Base-by-base conservation (phyloP, 176 grass and related monocot species). In the Oryza meyeriana region DNA sequence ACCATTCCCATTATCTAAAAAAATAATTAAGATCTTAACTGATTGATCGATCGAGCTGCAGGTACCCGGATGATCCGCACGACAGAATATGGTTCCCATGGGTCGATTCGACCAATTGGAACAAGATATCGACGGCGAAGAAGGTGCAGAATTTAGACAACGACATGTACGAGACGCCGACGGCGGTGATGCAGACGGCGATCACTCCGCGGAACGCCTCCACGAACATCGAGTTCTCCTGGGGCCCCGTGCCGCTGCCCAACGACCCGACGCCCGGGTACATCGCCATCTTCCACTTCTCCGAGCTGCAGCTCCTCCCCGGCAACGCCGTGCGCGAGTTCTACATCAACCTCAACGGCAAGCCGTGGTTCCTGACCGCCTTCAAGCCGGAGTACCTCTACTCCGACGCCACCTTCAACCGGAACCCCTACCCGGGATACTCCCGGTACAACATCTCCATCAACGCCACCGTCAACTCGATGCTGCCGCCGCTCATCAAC, bases 401-500 rank as follows among this genome's bases (percentile, higher is more conserved):
- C 1, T 8, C 8, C 0, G 38, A 40, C 17, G 8, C 10, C 27
- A 7, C 27, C 36, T 91, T 32, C 66, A 63, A 7, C 38, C 26
- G 0, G 13, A 3, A 7, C 3, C 61, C 71, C 2, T 0, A 0
- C 28, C 8, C 0, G 0, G 8, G 22, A 3, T 27, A 31, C 1
- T 6, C 0, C 9, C 6, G 1, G 0, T 94, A 91, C 66, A 67
- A 38, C 11, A 1, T 88, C 58, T 61, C 89, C 28, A 57, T 94
- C 36, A 84, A 72, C 8, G 80, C 87, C 61, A 79, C 93, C 0
- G 29, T 27, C 18, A 84, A 72, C 55, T 92, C 93, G 6, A 90
- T 72, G 28, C 44, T 90, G 58, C 93, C 93, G 8, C 93, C 93
- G 1, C 42, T 92, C 30, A 83, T 94, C 84, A 94, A 90, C 34